Percentiles rank a stretch among this genome's conserved stretches.
Evolutionary conservation across 2,329 filamentous ascomycete species (phyloP).

Genomic region (Emmonsiellopsis sp.): DNA sequence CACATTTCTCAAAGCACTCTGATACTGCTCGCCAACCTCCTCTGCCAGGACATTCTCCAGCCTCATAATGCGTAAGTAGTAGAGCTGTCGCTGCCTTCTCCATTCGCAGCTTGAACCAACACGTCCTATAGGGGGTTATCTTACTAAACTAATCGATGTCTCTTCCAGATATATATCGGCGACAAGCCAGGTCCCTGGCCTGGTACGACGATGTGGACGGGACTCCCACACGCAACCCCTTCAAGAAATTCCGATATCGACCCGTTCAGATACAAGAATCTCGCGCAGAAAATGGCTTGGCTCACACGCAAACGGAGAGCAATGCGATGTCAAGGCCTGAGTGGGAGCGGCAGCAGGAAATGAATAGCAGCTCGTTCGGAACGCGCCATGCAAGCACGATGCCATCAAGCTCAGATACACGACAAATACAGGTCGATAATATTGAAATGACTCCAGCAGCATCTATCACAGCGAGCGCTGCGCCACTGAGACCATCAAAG

Average conservation of each 20-base stretch:
- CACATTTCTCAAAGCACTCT: too few species aligned
- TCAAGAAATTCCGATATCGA: slow-evolving; percentile 28
- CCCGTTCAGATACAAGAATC: slow-evolving; percentile 16
- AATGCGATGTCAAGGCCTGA: slow-evolving; percentile 10
- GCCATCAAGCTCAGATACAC: neutral
- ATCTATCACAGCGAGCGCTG: neutral
- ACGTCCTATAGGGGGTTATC: too few species aligned
- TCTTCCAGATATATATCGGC: slow-evolving; percentile 29
- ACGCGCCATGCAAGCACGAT: neutral
- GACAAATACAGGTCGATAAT: neutral
- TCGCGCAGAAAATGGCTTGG: slow-evolving; percentile 19
- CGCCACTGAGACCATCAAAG: neutral
- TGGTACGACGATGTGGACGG: slow-evolving; percentile 31
- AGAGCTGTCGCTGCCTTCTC: too few species aligned
- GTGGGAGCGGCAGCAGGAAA: neutral
- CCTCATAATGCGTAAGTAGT: slow-evolving; percentile 2
- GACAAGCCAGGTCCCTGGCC: slow-evolving; percentile 27
- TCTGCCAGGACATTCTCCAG: neutral
- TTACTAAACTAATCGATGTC: neutral
- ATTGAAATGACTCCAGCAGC: neutral
- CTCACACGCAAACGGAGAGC: slow-evolving; percentile 15
- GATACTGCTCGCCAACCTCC: too few species aligned
- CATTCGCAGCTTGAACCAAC: too few species aligned
- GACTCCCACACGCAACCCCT: slow-evolving; percentile 29
- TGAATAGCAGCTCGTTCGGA: slow-evolving; percentile 4